Base-by-base conservation (phyloP, 768 basidiomycete species). In the Postia placenta region DNA sequence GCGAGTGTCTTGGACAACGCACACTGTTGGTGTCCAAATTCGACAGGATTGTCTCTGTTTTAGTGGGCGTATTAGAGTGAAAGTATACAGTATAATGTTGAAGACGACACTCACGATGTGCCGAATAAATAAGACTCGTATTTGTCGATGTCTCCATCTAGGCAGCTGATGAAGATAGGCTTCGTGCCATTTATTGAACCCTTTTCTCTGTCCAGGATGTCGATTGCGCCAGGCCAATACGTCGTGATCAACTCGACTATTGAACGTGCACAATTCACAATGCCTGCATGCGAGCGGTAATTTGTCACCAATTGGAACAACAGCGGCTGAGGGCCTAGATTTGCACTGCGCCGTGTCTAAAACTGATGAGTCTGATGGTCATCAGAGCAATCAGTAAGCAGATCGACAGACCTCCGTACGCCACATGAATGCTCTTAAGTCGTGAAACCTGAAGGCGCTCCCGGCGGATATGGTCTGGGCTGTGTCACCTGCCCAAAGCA, bases 401-500 rank as follows among this genome's bases (percentile, higher is more conserved):
- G n/a, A n/a, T n/a, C 15, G 33, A 17, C 15, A 11, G 28, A 35
- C 86, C 67, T 88, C 84, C 1, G 79, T 60, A 38, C 81, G 72
- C 48, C 74, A 78, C 26, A 85, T 53, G 53, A 84, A 85, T 0
- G 86, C 76, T 59, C 80, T 87, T 45, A 89, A 58, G 37, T 87
- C 83, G 46, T 83, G 68, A 59, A 89, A 89, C 7, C 80, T 68
- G 55, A 89, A 89, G 0, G 83, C 74, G 52, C 82, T 85, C 2
- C 86, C 87, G 0, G 76, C 74, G 0, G 83, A 80, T 33, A 89
- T 88, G 0, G 86, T 84, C 54, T 89, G 87, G 0, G 87, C 85
- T 0, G 87, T 87, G 57, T 89, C 87, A 0, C 87, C 87, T 1
- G 41, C 48, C 48, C 48, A 49, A 24, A 49, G 43, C 11, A 49